Evolutionary conservation across 768 basidiomycete species (phyloP).

Genomic region (Boletellus emodensis): DNA sequence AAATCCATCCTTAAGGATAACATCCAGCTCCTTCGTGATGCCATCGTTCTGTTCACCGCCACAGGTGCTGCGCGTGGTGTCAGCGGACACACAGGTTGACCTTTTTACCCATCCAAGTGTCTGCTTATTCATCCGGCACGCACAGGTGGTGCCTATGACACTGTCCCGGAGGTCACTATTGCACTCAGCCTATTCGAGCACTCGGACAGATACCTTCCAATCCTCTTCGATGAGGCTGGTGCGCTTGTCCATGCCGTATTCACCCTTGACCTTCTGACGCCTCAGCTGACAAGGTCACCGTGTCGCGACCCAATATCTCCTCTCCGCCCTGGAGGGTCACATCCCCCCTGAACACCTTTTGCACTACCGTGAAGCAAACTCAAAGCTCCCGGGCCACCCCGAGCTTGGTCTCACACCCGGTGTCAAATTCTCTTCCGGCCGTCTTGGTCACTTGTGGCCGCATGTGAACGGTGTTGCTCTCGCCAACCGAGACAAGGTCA

Average conservation of each 20-base stretch:
- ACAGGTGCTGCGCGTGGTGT: slow-evolving; percentile 83
- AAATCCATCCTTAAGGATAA: slow-evolving; percentile 57
- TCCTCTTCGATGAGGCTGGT: slow-evolving; percentile 84
- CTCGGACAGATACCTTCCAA: slow-evolving; percentile 57
- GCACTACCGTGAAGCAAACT: slow-evolving; percentile 82
- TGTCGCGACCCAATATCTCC: slow-evolving; percentile 85
- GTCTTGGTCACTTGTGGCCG: slow-evolving; percentile 89
- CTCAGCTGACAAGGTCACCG: slow-evolving; percentile 58
- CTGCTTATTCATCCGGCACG: slow-evolving; percentile 13
- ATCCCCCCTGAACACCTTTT: slow-evolving; percentile 73
- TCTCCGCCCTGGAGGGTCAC: slow-evolving; percentile 71
- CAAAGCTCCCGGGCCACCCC: slow-evolving; percentile 85
- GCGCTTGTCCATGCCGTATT: slow-evolving; percentile 17
- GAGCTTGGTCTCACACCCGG: slow-evolving; percentile 90
- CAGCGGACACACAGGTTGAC: slow-evolving; percentile 74
- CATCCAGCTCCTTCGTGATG: slow-evolving; percentile 80
- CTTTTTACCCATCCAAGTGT: neutral
- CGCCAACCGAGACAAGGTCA: slow-evolving; percentile 69
- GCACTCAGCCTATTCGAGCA: slow-evolving; percentile 69
- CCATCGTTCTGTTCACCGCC: slow-evolving; percentile 81
- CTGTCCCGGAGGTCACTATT: slow-evolving; percentile 82
- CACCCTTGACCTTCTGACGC: neutral
- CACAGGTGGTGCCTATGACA: slow-evolving; percentile 62
- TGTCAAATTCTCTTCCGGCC: slow-evolving; percentile 90
- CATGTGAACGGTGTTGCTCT: slow-evolving; percentile 82